A percentile compares a stretch with the other conserved stretches of the same genome.
These are phyloP conservation scores for Brassica nigra DNA, from an alignment of 345 rosid genomes.

Conservation along the genomic window DNA sequence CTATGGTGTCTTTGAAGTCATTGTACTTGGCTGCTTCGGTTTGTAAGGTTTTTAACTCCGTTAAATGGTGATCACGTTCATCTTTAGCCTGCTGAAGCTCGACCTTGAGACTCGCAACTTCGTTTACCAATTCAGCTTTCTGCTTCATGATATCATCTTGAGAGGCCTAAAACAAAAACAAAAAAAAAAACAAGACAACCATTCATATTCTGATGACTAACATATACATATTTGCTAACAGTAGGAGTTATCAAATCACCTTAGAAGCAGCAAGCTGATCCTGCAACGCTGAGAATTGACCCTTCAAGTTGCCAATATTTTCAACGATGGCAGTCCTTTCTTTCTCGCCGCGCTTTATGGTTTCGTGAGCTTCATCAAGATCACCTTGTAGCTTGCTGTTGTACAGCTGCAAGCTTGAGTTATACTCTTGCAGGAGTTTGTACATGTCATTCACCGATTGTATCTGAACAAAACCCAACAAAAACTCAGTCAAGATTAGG, in stretches of 20 bases:
- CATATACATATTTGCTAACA: background rate
- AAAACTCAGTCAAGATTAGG: constrained; percentile 1
- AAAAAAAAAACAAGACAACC: background rate
- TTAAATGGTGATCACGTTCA: constrained; percentile 66
- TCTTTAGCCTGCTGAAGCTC: constrained; percentile 70
- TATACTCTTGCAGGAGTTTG: constrained; percentile 90
- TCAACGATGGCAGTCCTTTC: constrained; percentile 79
- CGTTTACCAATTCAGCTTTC: constrained; percentile 64
- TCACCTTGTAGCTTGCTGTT: constrained; percentile 95
- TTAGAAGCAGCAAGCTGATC: constrained; percentile 75
- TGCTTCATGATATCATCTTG: constrained; percentile 73
- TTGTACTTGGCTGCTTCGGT: constrained; percentile 61
- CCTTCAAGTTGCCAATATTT: constrained; percentile 71
- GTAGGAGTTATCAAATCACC: constrained; percentile 47
- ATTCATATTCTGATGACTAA: constrained; percentile 9
- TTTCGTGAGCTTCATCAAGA: constrained; percentile 78
- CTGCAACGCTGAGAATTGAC: constrained; percentile 69
- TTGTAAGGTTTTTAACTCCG: constrained; percentile 54
- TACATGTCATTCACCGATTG: constrained; percentile 93
- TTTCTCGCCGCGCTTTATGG: constrained; percentile 77
- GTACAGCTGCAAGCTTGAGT: constrained; percentile 90
- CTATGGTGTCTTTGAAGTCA: constrained; percentile 66
- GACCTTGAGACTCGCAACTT: constrained; percentile 63
- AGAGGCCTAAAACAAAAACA: constrained; percentile 64
- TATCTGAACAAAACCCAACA: constrained; percentile 55